Conservation (phyloP, 2,329 filamentous ascomycete genomes). For the Atkinsonella hypoxylon region DNA sequence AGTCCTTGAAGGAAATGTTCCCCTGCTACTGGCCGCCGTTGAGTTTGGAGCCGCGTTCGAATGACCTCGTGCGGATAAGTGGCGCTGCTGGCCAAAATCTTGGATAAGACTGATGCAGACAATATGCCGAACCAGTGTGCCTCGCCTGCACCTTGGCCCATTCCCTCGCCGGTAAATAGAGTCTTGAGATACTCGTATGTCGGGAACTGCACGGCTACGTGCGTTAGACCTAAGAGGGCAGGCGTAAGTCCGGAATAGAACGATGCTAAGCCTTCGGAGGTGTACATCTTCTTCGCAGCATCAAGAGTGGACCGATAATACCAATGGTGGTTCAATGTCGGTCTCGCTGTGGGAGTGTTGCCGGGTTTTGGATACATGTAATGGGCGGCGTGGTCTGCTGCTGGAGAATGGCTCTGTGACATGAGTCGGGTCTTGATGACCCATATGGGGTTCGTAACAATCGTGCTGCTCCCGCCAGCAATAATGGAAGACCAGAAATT, state of each 20-base stretch:
- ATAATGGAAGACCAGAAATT: slow-evolving; percentile 84
- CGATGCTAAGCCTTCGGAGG: slow-evolving; percentile 70
- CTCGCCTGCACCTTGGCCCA: slow-evolving; percentile 50
- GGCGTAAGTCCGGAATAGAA: slow-evolving; percentile 95
- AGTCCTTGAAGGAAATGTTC: slow-evolving; percentile 39
- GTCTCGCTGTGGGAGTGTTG: slow-evolving; percentile 43
- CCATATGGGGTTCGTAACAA: slow-evolving; percentile 97
- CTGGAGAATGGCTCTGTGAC: slow-evolving; percentile 62
- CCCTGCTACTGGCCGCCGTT: slow-evolving; percentile 58
- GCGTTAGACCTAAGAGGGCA: slow-evolving; percentile 79
- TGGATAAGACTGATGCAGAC: slow-evolving; percentile 82
- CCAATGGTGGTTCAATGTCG: slow-evolving; percentile 59
- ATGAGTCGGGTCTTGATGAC: slow-evolving; percentile 97
- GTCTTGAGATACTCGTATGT: slow-evolving; percentile 90
- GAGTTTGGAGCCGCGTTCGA: slow-evolving; percentile 84
- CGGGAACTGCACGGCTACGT: slow-evolving; percentile 95
- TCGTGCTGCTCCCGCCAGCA: slow-evolving; percentile 83
- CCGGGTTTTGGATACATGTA: slow-evolving; percentile 34
- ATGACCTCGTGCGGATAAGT: slow-evolving; percentile 98
- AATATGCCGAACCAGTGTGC: slow-evolving; percentile 76
- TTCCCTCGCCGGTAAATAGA: slow-evolving; percentile 77
- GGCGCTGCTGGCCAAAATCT: slow-evolving; percentile 84
- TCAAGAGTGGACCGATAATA: slow-evolving; percentile 85
- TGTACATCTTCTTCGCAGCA: slow-evolving; percentile 93
- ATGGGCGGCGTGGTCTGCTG: slow-evolving; percentile 33